Percentiles rank a stretch among this genome's conserved stretches.
Conservation (phyloP, 176 grass and related monocot species). For the Zizania latifolia region DNA sequence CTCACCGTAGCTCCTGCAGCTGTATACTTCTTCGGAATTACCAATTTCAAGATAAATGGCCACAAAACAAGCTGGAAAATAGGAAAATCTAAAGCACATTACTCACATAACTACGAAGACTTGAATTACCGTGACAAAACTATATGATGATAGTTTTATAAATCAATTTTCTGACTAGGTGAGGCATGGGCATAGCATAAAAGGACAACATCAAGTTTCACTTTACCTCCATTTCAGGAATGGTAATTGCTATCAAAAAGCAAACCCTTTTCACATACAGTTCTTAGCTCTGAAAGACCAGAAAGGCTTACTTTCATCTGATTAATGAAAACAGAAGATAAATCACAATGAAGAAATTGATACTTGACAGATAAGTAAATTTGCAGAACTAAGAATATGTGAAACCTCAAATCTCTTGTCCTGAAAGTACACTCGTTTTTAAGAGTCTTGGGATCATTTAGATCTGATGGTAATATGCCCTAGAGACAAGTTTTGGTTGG, state of each 20-base stretch:
- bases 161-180: constrained; percentile 9
- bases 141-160: not conserved
- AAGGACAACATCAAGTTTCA: constrained; percentile 4
- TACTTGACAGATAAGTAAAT: not conserved
- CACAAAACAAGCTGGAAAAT: constrained; percentile 77
- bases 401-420: constrained; percentile 83
- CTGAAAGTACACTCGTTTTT: constrained; percentile 70
- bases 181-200: not conserved
- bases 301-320: constrained; percentile 65
- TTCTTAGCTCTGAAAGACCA: constrained; percentile 75
- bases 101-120: constrained; percentile 9
- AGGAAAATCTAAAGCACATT: constrained; percentile 21
- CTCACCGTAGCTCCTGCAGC: constrained; percentile 81
- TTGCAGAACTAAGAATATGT: constrained; percentile 9
- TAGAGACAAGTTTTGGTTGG: too few relatives aligned
- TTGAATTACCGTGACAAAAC: not conserved
- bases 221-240: constrained; percentile 99
- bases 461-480: too few relatives aligned
- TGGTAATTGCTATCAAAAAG: constrained; percentile 96
- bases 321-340: constrained; percentile 11
- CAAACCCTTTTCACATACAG: constrained; percentile 88
- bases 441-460: constrained; percentile 49
- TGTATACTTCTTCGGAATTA: constrained; percentile 86
- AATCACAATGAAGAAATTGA: constrained; percentile 13
- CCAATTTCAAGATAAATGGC: constrained; percentile 97